Percentiles rank a stretch among this genome's conserved stretches.
Conservation (phyloP, 805 yeast species). For the Nakazawaea anatomiae region DNA sequence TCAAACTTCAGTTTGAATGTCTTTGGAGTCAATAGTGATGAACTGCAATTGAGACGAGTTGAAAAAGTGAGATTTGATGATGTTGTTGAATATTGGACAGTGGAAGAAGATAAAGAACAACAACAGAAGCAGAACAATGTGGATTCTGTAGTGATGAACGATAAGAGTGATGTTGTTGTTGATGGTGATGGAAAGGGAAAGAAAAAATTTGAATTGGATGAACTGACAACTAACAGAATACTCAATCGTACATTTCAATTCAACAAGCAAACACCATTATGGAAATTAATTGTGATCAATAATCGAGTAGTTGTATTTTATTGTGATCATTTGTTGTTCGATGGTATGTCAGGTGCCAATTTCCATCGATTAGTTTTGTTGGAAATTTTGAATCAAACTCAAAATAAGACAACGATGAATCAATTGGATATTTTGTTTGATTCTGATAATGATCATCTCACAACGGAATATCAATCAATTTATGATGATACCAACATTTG, state of each 20-base stretch:
- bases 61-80: not conserved
- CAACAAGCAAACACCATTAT: conserved; percentile 14
- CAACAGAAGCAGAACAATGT: not conserved
- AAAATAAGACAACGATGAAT: conserved; percentile 1
- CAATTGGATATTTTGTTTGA: not conserved
- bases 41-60: not conserved
- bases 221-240: not conserved
- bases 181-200: conserved; percentile 1
- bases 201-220: not conserved
- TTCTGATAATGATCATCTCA: conserved; percentile 9
- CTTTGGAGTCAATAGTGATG: not conserved
- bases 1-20: not conserved
- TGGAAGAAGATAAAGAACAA: not conserved
- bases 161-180: not conserved
- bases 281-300: conserved; percentile 17
- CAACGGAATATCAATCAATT: not conserved
- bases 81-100: conserved; percentile 2
- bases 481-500: not conserved
- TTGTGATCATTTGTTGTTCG: conserved; percentile 26
- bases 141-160: not conserved
- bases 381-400: conserved; percentile 12
- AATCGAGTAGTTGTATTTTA: conserved; percentile 14
- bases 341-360: conserved; percentile 26
- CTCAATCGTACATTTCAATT: not conserved
- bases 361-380: conserved; percentile 23